These are phyloP conservation scores for Cladophialophora exuberans DNA, from an alignment of 2,329 filamentous ascomycete genomes.

Conservation along the genomic window DNA sequence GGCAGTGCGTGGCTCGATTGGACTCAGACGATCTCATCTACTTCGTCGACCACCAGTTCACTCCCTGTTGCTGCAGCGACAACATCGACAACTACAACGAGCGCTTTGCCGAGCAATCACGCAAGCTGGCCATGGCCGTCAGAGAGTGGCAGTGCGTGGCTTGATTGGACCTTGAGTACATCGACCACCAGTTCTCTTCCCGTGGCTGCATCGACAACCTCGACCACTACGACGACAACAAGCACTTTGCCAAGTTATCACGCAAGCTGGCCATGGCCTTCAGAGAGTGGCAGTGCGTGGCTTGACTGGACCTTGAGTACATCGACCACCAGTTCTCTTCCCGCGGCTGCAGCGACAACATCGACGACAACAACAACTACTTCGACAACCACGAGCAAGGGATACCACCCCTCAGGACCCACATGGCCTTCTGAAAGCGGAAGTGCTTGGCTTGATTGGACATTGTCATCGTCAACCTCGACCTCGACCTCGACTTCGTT, in stretches of 20 bases:
- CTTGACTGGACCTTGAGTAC: slow-evolving; percentile 4
- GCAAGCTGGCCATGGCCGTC: background rate
- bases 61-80: background rate
- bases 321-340: background rate
- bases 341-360: background rate
- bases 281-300: slow-evolving; percentile 8
- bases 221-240: background rate
- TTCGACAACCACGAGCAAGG: no score
- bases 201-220: background rate
- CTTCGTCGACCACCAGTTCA: background rate
- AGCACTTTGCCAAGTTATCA: background rate
- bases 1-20: slow-evolving; percentile 6
- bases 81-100: background rate
- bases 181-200: background rate
- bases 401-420: no score
- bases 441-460: slow-evolving; percentile 2
- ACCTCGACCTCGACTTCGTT: background rate
- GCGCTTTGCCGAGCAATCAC: background rate
- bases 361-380: background rate
- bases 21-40: background rate
- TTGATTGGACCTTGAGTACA: slow-evolving; percentile 3
- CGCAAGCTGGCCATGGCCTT: background rate
- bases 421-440: background rate
- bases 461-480: background rate
- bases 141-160: slow-evolving; percentile 4